phyloP scores from a whole-genome alignment of 2,329 filamentous ascomycete genomes.

The Leptographium wingfieldii region DNA sequence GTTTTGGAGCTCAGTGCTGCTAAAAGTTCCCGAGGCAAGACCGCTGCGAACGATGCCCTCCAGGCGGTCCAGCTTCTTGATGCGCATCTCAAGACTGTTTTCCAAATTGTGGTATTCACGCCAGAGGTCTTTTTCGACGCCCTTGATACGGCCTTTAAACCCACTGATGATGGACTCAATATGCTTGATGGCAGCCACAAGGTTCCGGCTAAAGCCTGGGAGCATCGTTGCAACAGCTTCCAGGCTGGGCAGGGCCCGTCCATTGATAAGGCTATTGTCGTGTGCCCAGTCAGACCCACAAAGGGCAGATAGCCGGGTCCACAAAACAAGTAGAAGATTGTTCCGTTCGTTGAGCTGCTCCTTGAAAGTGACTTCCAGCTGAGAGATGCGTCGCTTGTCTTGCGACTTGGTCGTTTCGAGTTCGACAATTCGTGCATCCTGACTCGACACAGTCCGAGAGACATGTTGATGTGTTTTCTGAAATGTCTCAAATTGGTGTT shows the following conservation, averaged over 20 bases:
- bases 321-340: slow-evolving; percentile 72
- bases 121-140: slow-evolving; percentile 79
- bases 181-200: slow-evolving; percentile 74
- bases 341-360: slow-evolving; percentile 87
- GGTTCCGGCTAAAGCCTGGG: slow-evolving; percentile 79
- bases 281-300: slow-evolving; percentile 91
- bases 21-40: slow-evolving; percentile 35
- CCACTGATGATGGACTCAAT: slow-evolving; percentile 68
- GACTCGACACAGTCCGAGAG: slow-evolving; percentile 70
- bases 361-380: slow-evolving; percentile 67
- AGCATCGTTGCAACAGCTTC: slow-evolving; percentile 80
- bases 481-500: slow-evolving; percentile 75
- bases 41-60: slow-evolving; percentile 65
- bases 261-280: slow-evolving; percentile 77
- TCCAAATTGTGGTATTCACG: slow-evolving; percentile 84
- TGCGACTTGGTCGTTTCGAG: slow-evolving; percentile 68
- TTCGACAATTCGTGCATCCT: slow-evolving; percentile 74
- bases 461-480: slow-evolving; percentile 81
- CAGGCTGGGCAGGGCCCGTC: slow-evolving; percentile 66
- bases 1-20: slow-evolving; percentile 24
- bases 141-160: slow-evolving; percentile 69
- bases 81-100: slow-evolving; percentile 62
- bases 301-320: slow-evolving; percentile 74
- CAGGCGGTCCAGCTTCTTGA: slow-evolving; percentile 77
- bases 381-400: slow-evolving; percentile 64